Percentiles rank a stretch among this genome's conserved stretches.
These are phyloP conservation scores for Torulaspora delbrueckii DNA, from an alignment of 805 yeast genomes.

Conservation along the genomic window DNA sequence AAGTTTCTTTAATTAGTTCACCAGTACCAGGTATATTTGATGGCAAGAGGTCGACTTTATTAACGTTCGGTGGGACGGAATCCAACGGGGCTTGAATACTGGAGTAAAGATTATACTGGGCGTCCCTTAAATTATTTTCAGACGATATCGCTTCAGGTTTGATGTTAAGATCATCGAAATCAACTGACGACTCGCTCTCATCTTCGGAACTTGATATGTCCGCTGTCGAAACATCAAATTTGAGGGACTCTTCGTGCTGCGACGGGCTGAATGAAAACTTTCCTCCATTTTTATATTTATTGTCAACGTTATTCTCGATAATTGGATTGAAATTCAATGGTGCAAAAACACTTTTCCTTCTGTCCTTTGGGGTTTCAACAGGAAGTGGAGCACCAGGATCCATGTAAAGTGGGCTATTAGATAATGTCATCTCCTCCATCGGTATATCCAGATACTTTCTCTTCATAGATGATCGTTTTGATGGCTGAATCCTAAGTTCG, in stretches of 20 bases:
- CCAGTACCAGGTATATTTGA: constrained; percentile 5
- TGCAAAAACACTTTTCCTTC: constrained; percentile 64
- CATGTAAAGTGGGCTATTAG: constrained; percentile 51
- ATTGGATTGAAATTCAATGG: constrained; percentile 79
- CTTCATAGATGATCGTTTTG: constrained; percentile 15
- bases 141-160: constrained; percentile 17
- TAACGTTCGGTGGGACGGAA: constrained; percentile 14
- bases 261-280: constrained; percentile 53
- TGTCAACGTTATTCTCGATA: constrained; percentile 69
- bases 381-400: constrained; percentile 88
- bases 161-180: constrained; percentile 21
- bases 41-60: constrained; percentile 10
- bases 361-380: constrained; percentile 43
- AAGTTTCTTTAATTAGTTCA: constrained; percentile 19
- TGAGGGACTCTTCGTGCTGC: constrained; percentile 31
- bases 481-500: constrained; percentile 2
- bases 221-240: constrained; percentile 31
- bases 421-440: constrained; percentile 52
- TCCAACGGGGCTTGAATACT: constrained; percentile 15
- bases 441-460: constrained; percentile 48
- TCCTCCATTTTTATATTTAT: constrained; percentile 86
- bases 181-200: constrained; percentile 29
- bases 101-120: constrained; percentile 15
- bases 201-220: constrained; percentile 33
- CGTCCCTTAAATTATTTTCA: constrained; percentile 19